These are phyloP conservation scores for Ophidiomyces ophidiicola DNA, from an alignment of 2,329 filamentous ascomycete species.

Conservation along the genomic window DNA sequence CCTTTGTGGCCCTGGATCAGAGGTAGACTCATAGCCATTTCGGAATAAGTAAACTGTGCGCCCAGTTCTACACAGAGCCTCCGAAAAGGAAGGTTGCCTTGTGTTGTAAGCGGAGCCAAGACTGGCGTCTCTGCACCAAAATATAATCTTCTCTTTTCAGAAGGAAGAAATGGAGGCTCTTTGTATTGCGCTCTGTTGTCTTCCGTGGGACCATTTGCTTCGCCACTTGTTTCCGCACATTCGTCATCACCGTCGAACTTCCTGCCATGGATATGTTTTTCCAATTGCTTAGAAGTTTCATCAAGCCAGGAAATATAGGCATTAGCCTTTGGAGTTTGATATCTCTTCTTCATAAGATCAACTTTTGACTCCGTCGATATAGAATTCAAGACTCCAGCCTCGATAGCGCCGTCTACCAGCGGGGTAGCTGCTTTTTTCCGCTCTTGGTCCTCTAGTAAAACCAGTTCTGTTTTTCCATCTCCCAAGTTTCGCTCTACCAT, in stretches of 20 bases:
- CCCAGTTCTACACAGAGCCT: conserved; percentile 80
- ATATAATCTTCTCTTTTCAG: conserved; percentile 87
- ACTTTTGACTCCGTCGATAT: conserved; percentile 60
- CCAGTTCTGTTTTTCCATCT: conserved; percentile 71
- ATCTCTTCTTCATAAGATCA: conserved; percentile 59
- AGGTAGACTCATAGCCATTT: conserved; percentile 92
- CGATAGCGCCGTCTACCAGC: conserved; percentile 22
- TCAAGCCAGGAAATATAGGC: conserved; percentile 67
- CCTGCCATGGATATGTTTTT: conserved; percentile 40
- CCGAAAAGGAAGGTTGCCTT: conserved; percentile 90
- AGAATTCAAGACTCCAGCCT: conserved; percentile 62
- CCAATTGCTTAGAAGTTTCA: conserved; percentile 41
- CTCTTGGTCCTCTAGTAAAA: conserved; percentile 50
- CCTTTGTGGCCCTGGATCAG: conserved; percentile 78
- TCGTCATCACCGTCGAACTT: conserved; percentile 27
- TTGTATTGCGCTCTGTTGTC: conserved; percentile 68
- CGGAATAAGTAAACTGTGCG: conserved; percentile 87
- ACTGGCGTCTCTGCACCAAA: conserved; percentile 88
- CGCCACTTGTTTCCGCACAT: conserved; percentile 20
- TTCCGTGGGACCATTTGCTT: conserved; percentile 37
- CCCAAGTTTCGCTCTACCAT: conserved; percentile 64
- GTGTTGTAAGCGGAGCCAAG: conserved; percentile 88
- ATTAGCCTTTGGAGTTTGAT: conserved; percentile 60
- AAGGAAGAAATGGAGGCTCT: conserved; percentile 79
- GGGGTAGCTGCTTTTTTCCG: conserved; percentile 32